Conservation (phyloP, 2,329 filamentous ascomycete genomes). For the Colletotrichum salicis region DNA sequence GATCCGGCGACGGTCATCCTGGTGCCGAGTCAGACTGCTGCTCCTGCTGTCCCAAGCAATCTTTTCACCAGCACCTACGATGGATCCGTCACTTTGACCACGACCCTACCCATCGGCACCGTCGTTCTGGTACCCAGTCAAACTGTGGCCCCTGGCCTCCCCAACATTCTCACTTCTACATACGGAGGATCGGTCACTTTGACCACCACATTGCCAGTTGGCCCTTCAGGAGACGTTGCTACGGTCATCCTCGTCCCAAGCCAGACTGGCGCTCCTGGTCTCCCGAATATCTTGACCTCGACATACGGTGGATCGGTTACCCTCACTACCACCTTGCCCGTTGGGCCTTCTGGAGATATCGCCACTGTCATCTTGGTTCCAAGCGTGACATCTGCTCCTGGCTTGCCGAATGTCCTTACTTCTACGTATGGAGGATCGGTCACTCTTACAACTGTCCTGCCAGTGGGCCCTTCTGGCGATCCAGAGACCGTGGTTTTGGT, state of each 20-base stretch:
- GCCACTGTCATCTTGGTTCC: slow-evolving; percentile 4
- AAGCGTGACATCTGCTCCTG: neutral
- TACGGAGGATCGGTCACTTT: neutral
- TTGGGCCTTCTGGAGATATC: neutral
- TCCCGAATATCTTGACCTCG: neutral
- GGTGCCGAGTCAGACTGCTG: neutral
- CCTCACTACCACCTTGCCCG: neutral
- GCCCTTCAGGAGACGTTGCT: neutral
- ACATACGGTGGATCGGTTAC: slow-evolving; percentile 1
- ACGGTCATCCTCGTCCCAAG: neutral
- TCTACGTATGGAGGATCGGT: neutral
- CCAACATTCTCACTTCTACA: neutral
- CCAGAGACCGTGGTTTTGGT: neutral
- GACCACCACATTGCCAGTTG: neutral
- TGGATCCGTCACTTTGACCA: neutral
- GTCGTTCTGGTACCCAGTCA: neutral
- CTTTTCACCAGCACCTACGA: slow-evolving; percentile 3
- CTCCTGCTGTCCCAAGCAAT: neutral
- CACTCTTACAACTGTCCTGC: neutral
- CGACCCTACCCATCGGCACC: neutral
- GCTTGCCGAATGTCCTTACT: neutral
- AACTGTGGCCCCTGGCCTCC: neutral
- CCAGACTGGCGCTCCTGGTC: neutral
- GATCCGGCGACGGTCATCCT: neutral
- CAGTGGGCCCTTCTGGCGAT: neutral